These are phyloP conservation scores for Candida ipomoeae DNA, from an alignment of 805 yeast genomes.

Conservation along the genomic window DNA sequence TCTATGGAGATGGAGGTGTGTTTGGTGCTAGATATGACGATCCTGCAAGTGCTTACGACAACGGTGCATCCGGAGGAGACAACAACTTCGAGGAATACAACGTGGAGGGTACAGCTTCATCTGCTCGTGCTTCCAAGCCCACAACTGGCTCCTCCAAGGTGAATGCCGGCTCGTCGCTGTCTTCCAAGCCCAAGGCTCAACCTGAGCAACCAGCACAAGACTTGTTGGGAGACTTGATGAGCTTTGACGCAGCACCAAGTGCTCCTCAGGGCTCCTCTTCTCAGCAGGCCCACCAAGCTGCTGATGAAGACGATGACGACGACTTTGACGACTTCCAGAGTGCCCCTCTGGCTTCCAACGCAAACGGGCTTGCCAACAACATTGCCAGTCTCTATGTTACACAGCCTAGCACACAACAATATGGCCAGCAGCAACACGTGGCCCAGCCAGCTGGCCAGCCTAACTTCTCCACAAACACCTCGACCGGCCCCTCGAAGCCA, in stretches of 20 bases:
- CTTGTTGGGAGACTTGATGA: slow-evolving; percentile 44
- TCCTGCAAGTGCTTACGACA: slow-evolving; percentile 41
- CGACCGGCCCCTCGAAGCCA: slow-evolving; percentile 38
- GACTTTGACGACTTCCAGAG: slow-evolving; percentile 85
- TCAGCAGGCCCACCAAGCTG: slow-evolving; percentile 9
- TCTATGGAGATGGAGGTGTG: slow-evolving; percentile 70
- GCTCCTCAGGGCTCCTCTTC: background rate
- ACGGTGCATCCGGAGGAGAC: slow-evolving; percentile 31
- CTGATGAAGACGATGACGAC: slow-evolving; percentile 60
- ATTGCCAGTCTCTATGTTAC: slow-evolving; percentile 27
- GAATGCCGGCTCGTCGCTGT: slow-evolving; percentile 25
- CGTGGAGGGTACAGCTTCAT: slow-evolving; percentile 25
- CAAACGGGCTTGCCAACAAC: slow-evolving; percentile 20
- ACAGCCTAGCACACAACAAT: slow-evolving; percentile 12
- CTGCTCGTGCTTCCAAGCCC: slow-evolving; percentile 24
- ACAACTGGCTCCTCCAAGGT: slow-evolving; percentile 36
- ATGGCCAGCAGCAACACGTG: slow-evolving; percentile 16
- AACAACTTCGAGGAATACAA: slow-evolving; percentile 61
- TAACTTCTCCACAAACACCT: slow-evolving; percentile 18
- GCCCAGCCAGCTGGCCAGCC: slow-evolving; percentile 11
- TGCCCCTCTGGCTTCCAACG: slow-evolving; percentile 38
- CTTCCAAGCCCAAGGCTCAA: slow-evolving; percentile 24
- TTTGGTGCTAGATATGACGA: slow-evolving; percentile 65
- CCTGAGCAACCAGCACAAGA: slow-evolving; percentile 40
- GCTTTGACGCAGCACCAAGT: slow-evolving; percentile 31